Percentiles rank a stretch among this genome's conserved stretches.
These are phyloP conservation scores for Rhodotorula sphaerocarpa DNA, from an alignment of 768 basidiomycete genomes.

Conservation along the genomic window DNA sequence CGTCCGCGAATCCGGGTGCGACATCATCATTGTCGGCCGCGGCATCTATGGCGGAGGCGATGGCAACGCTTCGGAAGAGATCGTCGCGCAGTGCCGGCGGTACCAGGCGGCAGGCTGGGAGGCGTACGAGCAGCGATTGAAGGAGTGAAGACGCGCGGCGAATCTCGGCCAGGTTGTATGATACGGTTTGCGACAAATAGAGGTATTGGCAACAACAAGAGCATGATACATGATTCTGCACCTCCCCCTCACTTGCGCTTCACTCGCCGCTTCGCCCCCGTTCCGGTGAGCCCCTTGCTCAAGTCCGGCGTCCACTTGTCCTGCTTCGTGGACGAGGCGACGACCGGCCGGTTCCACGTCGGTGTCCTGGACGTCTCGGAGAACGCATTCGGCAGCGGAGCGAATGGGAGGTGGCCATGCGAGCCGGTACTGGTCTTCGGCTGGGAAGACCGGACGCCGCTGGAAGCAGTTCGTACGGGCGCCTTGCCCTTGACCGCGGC, in stretches of 20 bases:
- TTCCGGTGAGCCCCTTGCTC: too few relatives aligned
- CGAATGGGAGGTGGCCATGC: background rate
- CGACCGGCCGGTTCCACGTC: background rate
- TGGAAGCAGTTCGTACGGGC: background rate
- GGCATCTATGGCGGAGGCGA: constrained; percentile 72
- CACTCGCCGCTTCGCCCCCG: background rate
- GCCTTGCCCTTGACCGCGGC: background rate
- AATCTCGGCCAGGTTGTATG: background rate
- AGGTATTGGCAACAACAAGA: background rate
- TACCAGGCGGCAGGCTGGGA: constrained; percentile 83
- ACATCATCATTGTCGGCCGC: constrained; percentile 94
- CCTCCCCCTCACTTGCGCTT: background rate
- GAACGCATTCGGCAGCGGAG: background rate
- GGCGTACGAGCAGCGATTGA: constrained; percentile 63
- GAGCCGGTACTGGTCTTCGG: background rate
- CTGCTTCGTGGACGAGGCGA: too few relatives aligned
- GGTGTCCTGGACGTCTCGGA: background rate
- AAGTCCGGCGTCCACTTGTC: constrained; percentile 2
- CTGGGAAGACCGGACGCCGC: background rate
- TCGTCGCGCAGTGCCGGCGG: constrained; percentile 60
- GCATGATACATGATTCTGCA: background rate
- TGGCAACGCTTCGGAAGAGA: constrained; percentile 44
- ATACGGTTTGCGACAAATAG: too few relatives aligned
- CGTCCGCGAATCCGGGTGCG: constrained; percentile 69
- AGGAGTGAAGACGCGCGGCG: constrained; percentile 3